phyloP scores from a whole-genome alignment of 139 green algal species.

The Ostreobium quekettii region DNA sequence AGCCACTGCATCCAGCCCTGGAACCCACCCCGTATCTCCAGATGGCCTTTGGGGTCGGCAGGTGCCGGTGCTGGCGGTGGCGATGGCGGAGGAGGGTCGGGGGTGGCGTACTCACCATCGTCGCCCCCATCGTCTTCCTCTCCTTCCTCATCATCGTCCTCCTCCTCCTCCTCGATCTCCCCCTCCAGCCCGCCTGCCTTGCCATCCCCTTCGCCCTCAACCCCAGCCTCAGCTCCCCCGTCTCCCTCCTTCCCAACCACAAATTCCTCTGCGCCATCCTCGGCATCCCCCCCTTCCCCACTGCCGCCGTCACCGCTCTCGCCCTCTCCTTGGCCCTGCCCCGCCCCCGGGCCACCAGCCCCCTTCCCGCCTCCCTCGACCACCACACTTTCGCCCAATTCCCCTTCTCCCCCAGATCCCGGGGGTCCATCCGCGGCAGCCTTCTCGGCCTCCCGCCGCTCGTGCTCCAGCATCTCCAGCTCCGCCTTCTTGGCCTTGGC shows the following conservation, averaged over 20 bases:
- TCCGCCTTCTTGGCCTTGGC: constrained; percentile 29
- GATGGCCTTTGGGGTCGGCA: too few relatives aligned
- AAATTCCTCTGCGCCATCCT: constrained; percentile 6
- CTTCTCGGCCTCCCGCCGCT: constrained; percentile 25
- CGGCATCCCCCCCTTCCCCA: background rate
- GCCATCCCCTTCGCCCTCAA: too few relatives aligned
- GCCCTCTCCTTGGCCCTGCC: constrained; percentile 9
- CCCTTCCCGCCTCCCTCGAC: too few relatives aligned
- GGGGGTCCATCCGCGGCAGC: constrained; percentile 31
- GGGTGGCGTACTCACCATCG: constrained; percentile 4
- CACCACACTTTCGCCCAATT: too few relatives aligned
- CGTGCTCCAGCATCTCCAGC: constrained; percentile 33
- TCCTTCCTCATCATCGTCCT: constrained; percentile 14
- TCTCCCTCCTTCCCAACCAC: background rate
- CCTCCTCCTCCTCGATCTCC: background rate
- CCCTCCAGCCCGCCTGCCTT: too few relatives aligned
- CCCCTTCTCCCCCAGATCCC: constrained; percentile 1
- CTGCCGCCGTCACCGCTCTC: constrained; percentile 12
- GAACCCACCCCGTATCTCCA: too few relatives aligned
- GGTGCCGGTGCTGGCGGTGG: too few relatives aligned
- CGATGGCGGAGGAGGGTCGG: too few relatives aligned
- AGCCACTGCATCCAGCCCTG: too few relatives aligned
- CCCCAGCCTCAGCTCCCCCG: background rate
- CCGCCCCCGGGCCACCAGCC: too few relatives aligned
- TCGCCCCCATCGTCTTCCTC: constrained; percentile 24